Evolutionary conservation across 2,329 filamentous ascomycete genomes (phyloP).

Genomic region (Diaporthe humulicola): DNA sequence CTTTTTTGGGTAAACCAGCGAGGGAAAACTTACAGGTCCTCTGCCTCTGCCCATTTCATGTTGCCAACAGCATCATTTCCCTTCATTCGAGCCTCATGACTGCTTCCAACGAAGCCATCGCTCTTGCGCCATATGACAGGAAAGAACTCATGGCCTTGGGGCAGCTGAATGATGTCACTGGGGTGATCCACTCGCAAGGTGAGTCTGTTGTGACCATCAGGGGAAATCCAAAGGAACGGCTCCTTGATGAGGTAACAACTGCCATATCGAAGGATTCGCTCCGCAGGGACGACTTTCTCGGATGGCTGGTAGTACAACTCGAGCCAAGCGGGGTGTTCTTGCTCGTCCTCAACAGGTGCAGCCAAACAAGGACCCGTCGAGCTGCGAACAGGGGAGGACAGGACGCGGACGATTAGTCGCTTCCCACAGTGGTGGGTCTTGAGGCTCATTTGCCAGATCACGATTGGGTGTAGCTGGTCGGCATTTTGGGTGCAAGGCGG

Average conservation of each 20-base stretch:
- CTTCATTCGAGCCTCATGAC: neutral
- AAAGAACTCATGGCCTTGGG: neutral
- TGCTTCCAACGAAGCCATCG: accelerated
- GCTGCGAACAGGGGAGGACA: accelerated
- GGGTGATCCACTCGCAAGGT: neutral
- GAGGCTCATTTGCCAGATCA: neutral
- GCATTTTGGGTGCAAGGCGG: neutral
- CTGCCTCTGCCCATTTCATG: neutral
- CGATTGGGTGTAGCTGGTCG: neutral
- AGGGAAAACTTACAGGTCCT: neutral
- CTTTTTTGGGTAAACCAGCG: accelerated
- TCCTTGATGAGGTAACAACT: neutral
- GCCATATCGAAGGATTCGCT: neutral
- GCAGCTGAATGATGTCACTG: neutral
- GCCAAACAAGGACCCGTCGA: too few species aligned
- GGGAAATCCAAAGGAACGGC: accelerated
- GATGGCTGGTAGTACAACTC: neutral
- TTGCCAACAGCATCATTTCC: neutral
- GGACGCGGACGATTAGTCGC: neutral
- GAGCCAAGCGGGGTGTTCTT: accelerated
- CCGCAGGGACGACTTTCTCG: neutral
- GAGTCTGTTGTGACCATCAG: too few species aligned
- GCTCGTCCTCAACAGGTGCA: neutral
- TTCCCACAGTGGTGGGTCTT: neutral
- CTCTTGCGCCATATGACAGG: neutral